Evolutionary conservation across 441 rosid genomes (phyloP).

Genomic region (Jatropha multifida): DNA sequence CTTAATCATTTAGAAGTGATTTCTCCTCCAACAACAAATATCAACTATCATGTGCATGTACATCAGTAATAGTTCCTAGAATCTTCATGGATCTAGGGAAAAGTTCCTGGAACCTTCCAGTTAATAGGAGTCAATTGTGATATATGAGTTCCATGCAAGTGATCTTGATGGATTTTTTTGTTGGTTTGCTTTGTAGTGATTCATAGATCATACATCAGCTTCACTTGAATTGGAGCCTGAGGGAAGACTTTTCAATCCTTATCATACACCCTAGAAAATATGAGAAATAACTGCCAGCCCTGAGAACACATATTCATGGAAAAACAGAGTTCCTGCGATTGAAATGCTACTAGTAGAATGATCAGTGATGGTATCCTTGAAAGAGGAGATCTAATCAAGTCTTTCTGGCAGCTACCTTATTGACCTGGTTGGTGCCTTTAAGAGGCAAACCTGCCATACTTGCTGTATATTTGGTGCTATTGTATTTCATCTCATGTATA

Average conservation of each 20-base stretch:
- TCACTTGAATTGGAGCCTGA: neutral
- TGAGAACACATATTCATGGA: neutral
- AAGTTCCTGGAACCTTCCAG: neutral
- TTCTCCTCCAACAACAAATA: neutral
- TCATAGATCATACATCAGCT: neutral
- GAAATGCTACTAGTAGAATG: neutral
- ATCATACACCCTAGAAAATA: neutral
- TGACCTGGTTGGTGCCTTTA: neutral
- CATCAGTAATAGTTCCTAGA: neutral
- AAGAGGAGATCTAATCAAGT: neutral
- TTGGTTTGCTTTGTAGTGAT: neutral
- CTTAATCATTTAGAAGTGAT: neutral
- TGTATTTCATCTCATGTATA: neutral
- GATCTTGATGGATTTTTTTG: neutral
- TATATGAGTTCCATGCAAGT: neutral
- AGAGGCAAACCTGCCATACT: neutral
- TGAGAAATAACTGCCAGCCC: neutral
- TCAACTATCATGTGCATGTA: neutral
- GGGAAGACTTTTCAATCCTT: neutral
- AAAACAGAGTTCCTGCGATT: conserved; percentile 4
- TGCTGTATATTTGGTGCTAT: neutral
- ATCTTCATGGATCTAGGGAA: neutral
- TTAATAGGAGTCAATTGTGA: conserved; percentile 3
- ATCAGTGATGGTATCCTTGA: neutral
- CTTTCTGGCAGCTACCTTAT: neutral